Evolutionary conservation across 768 basidiomycete species (phyloP).

Genomic region (Clathrus columnatus): DNA sequence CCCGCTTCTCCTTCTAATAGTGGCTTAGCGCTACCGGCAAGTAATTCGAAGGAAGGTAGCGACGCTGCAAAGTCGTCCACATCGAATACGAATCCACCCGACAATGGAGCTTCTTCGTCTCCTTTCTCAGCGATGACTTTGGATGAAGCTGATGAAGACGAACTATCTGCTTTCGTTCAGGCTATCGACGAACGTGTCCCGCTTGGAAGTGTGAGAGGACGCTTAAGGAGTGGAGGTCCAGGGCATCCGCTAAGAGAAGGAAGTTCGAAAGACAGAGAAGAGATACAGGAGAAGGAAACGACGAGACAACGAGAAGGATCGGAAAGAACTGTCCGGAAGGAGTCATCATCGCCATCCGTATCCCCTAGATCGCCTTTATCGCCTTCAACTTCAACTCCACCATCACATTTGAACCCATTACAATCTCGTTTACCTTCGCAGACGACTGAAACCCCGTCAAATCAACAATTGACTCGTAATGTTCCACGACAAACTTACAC

Average conservation of each 20-base stretch:
- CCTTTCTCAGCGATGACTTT: slow-evolving; percentile 34
- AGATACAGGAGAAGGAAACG: neutral
- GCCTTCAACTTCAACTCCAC: too few species aligned
- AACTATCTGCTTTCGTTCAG: slow-evolving; percentile 69
- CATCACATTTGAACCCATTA: too few species aligned
- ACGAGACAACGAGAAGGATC: neutral
- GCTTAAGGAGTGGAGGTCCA: neutral
- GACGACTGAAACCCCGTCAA: slow-evolving; percentile 14
- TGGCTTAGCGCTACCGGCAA: too few species aligned
- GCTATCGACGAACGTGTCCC: slow-evolving; percentile 68
- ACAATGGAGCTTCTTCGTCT: slow-evolving; percentile 19
- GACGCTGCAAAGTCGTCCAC: too few species aligned
- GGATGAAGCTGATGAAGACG: slow-evolving; percentile 55
- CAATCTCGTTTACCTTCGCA: too few species aligned
- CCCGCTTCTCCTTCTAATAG: too few species aligned
- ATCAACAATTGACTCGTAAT: slow-evolving; percentile 23
- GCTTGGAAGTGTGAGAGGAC: slow-evolving; percentile 24
- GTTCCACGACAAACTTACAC: slow-evolving; percentile 42
- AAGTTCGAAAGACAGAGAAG: slow-evolving; percentile 2
- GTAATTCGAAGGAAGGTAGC: too few species aligned
- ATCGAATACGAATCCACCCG: too few species aligned
- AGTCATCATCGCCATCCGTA: slow-evolving; percentile 18
- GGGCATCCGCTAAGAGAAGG: slow-evolving; percentile 10
- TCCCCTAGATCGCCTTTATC: neutral
- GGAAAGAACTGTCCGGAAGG: slow-evolving; percentile 28